These are phyloP conservation scores for Flueggea neowawraea DNA, from an alignment of 441 rosid species.

Conservation along the genomic window DNA sequence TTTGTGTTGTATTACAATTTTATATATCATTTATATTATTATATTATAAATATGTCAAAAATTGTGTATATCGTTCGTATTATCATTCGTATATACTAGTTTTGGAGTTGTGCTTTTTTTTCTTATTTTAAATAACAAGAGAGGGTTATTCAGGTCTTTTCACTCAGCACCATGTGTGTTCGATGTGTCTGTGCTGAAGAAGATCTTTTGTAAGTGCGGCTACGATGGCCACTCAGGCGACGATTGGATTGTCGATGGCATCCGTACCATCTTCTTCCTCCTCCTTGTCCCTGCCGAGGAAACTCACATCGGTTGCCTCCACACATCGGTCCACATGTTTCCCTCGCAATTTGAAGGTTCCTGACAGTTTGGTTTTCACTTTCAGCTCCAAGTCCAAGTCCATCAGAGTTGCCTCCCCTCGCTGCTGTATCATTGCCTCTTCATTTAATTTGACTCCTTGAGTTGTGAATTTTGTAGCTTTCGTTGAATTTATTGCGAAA, in stretches of 20 bases:
- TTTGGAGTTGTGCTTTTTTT: too few species aligned
- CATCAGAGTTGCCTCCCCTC: conserved; percentile 8
- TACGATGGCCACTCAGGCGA: conserved; percentile 8
- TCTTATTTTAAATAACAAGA: too few species aligned
- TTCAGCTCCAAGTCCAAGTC: conserved; percentile 9
- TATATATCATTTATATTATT: too few species aligned
- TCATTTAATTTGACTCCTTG: neutral
- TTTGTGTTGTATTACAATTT: too few species aligned
- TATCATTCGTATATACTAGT: too few species aligned
- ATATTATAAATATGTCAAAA: too few species aligned
- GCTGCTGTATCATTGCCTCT: conserved; percentile 17
- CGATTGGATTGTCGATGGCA: conserved; percentile 6
- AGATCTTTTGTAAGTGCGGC: neutral
- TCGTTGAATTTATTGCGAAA: neutral
- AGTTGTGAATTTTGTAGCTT: neutral
- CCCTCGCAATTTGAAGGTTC: conserved; percentile 2
- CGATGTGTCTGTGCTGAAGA: too few species aligned
- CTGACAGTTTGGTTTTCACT: neutral
- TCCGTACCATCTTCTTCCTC: neutral
- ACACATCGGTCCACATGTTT: conserved; percentile 7
- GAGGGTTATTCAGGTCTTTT: neutral
- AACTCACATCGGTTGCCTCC: conserved; percentile 2
- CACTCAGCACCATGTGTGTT: neutral
- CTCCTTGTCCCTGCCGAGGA: neutral
- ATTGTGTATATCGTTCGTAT: too few species aligned